Percentiles rank a stretch among this genome's conserved stretches.
These are phyloP conservation scores for Onygenales sp. DNA, from an alignment of 2,329 filamentous ascomycete genomes.

Conservation along the genomic window DNA sequence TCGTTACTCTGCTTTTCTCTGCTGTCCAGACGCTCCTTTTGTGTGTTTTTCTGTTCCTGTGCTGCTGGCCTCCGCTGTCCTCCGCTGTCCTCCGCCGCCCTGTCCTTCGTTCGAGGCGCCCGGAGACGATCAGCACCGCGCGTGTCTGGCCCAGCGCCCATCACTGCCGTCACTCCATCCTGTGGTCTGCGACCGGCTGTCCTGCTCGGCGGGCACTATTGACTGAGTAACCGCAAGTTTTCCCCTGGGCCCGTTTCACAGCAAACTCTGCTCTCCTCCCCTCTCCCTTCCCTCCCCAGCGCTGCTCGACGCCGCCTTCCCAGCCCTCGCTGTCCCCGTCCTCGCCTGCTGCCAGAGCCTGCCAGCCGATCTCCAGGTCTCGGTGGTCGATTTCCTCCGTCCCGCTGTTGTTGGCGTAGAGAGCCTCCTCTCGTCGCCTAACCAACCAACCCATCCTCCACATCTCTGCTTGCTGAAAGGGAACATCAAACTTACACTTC, in stretches of 20 bases:
- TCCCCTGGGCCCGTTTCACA: slow-evolving; percentile 3
- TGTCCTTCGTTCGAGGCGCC: slow-evolving; percentile 6
- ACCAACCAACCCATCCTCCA: no score
- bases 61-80: slow-evolving; percentile 17
- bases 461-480: no score
- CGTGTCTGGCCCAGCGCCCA: no score
- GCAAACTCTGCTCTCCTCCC: neutral
- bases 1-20: slow-evolving; percentile 16
- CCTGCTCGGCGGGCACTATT: neutral
- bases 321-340: no score
- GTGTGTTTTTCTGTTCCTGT: slow-evolving; percentile 15
- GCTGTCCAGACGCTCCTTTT: slow-evolving; percentile 13
- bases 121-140: no score
- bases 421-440: no score
- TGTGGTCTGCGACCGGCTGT: neutral
- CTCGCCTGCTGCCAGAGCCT: no score
- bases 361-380: no score
- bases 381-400: no score
- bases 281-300: neutral
- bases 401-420: no score
- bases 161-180: neutral
- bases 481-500: no score
- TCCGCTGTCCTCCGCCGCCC: neutral
- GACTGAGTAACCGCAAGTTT: neutral
- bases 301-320: no score